Evolutionary conservation across 2,329 filamentous ascomycete species (phyloP).

Genomic region (Epichloe gansuensis): DNA sequence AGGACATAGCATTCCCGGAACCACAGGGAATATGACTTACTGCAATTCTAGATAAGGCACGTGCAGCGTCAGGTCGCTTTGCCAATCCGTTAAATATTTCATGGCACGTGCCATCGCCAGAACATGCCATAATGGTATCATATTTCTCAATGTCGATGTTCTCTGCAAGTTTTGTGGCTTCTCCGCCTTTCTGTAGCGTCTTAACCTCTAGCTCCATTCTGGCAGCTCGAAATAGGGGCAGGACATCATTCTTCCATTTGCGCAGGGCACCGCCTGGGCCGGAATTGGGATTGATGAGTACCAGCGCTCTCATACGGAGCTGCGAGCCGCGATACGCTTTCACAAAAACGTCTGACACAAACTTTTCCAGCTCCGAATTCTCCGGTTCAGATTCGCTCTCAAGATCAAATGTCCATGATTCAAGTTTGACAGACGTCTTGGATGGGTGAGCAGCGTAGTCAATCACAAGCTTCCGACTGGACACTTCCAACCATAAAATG

Average conservation of each 20-base stretch:
- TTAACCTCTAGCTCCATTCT: conserved; percentile 64
- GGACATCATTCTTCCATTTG: conserved; percentile 62
- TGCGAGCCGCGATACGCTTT: conserved; percentile 59
- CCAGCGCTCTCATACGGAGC: conserved; percentile 65
- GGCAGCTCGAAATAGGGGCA: conserved; percentile 74
- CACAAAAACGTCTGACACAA: conserved; percentile 53
- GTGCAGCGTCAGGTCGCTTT: conserved; percentile 59
- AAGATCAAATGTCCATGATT: conserved; percentile 44
- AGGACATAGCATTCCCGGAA: conserved; percentile 86
- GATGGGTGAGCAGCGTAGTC: conserved; percentile 54
- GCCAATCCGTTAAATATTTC: conserved; percentile 92
- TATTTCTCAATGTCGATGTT: conserved; percentile 66
- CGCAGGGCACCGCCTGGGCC: conserved; percentile 67
- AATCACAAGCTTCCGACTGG: conserved; percentile 50
- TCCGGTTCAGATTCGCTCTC: conserved; percentile 10
- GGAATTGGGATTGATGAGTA: conserved; percentile 83
- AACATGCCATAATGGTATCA: conserved; percentile 80
- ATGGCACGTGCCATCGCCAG: conserved; percentile 81
- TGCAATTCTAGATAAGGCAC: conserved; percentile 64
- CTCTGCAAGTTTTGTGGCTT: conserved; percentile 67
- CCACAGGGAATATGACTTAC: conserved; percentile 85
- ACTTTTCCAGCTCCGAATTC: conserved; percentile 38
- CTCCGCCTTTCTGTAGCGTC: conserved; percentile 57
- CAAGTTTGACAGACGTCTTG: conserved; percentile 47
- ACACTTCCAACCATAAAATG: conserved; percentile 66